Conservation (phyloP, 78 protist species). For the Polysphondylium violaceum region DNA sequence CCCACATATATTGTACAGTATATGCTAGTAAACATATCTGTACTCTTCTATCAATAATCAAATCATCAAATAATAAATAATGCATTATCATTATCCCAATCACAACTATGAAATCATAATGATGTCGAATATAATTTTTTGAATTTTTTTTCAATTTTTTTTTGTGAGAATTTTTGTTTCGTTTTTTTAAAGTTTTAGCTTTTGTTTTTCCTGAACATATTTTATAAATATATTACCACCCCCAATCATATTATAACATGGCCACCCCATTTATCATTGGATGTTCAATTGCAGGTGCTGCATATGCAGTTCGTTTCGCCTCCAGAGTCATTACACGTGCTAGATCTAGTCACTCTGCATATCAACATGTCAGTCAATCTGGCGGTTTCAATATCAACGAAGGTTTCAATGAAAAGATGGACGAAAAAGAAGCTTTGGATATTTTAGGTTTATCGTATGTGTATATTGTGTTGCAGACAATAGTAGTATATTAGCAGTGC, state of each 20-base stretch:
- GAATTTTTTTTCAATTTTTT: too few species aligned
- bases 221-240: too few species aligned
- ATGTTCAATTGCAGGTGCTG: slow-evolving; percentile 56
- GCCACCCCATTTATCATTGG: slow-evolving; percentile 78
- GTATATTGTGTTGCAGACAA: neutral
- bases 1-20: too few species aligned
- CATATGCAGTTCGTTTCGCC: slow-evolving; percentile 28
- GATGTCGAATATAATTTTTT: neutral
- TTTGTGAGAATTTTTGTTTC: neutral
- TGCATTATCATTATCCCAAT: too few species aligned
- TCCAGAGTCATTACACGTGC: slow-evolving; percentile 11
- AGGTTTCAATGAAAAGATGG: slow-evolving; percentile 44
- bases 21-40: too few species aligned
- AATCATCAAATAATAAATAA: too few species aligned
- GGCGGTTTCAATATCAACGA: slow-evolving; percentile 1
- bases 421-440: slow-evolving; percentile 22
- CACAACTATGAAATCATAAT: too few species aligned
- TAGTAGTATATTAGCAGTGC: neutral
- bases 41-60: too few species aligned
- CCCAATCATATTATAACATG: too few species aligned
- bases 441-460: slow-evolving; percentile 44
- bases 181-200: too few species aligned
- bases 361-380: neutral
- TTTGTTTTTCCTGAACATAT: too few species aligned
- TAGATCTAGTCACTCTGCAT: neutral